Evolutionary conservation across 2,329 filamentous ascomycete genomes (phyloP), one percentile per base, ranked within the genome.

Genomic region (Claviceps arundinis): DNA sequence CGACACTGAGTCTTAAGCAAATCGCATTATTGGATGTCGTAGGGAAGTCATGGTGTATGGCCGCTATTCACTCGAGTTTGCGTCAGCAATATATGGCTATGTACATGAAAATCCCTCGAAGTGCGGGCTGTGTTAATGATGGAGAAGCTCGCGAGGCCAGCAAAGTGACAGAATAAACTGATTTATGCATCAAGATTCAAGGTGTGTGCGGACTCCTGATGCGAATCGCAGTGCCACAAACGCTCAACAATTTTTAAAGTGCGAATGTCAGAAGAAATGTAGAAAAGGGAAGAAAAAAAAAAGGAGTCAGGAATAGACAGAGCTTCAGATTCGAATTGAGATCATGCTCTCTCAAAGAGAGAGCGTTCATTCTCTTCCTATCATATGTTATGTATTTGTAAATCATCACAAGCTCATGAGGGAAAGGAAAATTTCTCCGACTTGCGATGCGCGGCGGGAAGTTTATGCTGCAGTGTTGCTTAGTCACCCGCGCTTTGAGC

Each of bases 321-420:
- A 70, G 77, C 77, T 79, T 82, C 78, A 81, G 79, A 81, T 77
- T 74, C 65, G 65, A 68, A 67, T 71, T 81, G 74, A 80, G 74
- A 82, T 82, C 79, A 82, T 75, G 70, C 72, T 73, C 70, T 70
- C 72, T 68, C 58, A 55, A 56, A 61, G 68, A 68, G 67, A 74
- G 67, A 74, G 71, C 73, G 70, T 76, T 82, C 77, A 81, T 72
- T 76, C 78, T 82, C 79, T 82, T 82, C 79, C 79, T 82, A 82
- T 82, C 75, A 79, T 79, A 63, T 70, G 73, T 71, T 70, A 72
- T 70, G 65, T 63, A 65, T 65, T 50, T 50, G 48, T 55, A 68
- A 75, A 78, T 82, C 79, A 82, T 82, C 79, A 82, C 65, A 53
- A 80, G 77, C 78, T 72, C 65, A 66, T 64, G 58, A 60, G 57